These are phyloP conservation scores for Rhodotorula babjevae DNA, from an alignment of 768 basidiomycete genomes.

Conservation along the genomic window DNA sequence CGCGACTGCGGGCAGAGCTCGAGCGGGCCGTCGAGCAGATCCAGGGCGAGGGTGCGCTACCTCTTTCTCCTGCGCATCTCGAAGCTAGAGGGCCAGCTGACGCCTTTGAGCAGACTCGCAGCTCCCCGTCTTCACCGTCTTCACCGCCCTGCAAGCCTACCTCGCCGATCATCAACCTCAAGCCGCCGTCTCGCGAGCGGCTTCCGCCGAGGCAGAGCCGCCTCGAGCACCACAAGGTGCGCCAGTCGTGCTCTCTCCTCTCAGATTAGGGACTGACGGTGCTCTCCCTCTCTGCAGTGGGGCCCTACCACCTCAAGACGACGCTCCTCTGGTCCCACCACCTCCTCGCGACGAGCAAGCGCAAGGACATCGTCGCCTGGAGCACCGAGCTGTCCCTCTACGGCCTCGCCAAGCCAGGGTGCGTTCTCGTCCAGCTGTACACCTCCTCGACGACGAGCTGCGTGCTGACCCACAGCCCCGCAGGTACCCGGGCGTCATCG, in stretches of 20 bases:
- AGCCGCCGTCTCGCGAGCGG: no score
- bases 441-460: no score
- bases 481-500: constrained; percentile 39
- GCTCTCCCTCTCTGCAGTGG: background rate
- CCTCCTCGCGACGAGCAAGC: constrained; percentile 38
- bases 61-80: accelerated
- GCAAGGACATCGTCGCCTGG: constrained; percentile 38
- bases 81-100: background rate
- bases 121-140: constrained; percentile 21
- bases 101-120: background rate
- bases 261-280: no score
- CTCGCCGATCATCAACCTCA: constrained; percentile 5
- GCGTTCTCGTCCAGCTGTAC: no score
- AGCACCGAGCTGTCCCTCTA: constrained; percentile 32
- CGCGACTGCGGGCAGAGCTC: background rate
- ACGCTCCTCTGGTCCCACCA: constrained; percentile 37
- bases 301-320: constrained; percentile 17
- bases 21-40: background rate
- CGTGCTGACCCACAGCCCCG: background rate
- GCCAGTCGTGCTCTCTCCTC: background rate
- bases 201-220: background rate
- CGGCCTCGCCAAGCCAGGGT: constrained; percentile 35
- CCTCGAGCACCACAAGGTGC: background rate
- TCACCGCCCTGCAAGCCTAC: constrained; percentile 18
- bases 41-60: background rate